Percentiles rank a stretch among this genome's conserved stretches.
Conservation (phyloP, 179 eudicot species). For the Monotropa hypopitys region DNA sequence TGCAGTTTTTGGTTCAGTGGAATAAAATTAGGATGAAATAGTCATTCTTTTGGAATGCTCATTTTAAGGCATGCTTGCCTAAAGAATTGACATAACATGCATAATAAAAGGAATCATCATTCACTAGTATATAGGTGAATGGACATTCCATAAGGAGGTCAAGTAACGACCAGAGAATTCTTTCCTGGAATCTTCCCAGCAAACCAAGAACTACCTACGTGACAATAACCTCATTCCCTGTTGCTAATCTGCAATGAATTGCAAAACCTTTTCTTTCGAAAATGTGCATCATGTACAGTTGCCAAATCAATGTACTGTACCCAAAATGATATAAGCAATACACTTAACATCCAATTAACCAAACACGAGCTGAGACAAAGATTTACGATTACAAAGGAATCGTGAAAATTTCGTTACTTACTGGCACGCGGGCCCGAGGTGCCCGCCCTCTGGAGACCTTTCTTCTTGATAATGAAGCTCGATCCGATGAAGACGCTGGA, state of each 20-base stretch:
- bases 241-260: neutral
- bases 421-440: constrained; percentile 67
- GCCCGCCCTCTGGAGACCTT: constrained; percentile 71
- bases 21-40: neutral
- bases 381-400: neutral
- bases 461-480: constrained; percentile 81
- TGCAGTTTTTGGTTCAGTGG: neutral
- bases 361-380: neutral
- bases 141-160: neutral
- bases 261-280: neutral
- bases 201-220: neutral
- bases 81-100: neutral
- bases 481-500: constrained; percentile 84
- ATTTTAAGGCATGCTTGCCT: neutral
- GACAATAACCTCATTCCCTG: neutral
- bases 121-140: neutral
- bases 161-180: neutral
- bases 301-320: neutral
- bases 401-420: constrained; percentile 12
- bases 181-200: neutral
- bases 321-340: neutral
- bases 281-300: neutral
- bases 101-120: neutral
- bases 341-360: neutral
- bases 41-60: neutral